Conservation (phyloP, 164 flowering plant species). For the Sedum album region DNA sequence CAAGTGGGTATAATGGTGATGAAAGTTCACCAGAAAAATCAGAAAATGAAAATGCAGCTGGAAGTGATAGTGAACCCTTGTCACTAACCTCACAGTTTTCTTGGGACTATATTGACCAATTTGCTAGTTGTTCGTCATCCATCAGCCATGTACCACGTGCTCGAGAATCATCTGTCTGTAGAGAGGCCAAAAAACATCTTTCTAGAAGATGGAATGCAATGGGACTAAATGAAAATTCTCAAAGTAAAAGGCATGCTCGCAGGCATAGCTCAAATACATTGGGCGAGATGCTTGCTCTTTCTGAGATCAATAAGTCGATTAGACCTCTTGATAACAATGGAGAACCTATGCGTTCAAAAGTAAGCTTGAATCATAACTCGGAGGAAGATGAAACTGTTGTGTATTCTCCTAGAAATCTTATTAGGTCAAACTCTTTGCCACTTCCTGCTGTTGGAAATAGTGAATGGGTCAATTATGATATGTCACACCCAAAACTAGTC, state of each 20-base stretch:
- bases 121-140: slow-evolving; percentile 60
- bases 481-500: slow-evolving; percentile 25
- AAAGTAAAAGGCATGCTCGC: slow-evolving; percentile 47
- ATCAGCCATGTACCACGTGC: slow-evolving; percentile 72
- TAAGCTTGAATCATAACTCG: slow-evolving; percentile 21
- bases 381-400: slow-evolving; percentile 24
- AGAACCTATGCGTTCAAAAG: slow-evolving; percentile 26
- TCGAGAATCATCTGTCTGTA: slow-evolving; percentile 86
- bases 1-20: slow-evolving; percentile 81
- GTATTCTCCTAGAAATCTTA: slow-evolving; percentile 46
- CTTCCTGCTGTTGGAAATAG: slow-evolving; percentile 48
- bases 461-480: slow-evolving; percentile 32
- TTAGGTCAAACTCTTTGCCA: slow-evolving; percentile 82
- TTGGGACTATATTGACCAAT: slow-evolving; percentile 66
- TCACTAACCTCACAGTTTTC: slow-evolving; percentile 75
- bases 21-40: slow-evolving; percentile 76
- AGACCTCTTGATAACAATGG: slow-evolving; percentile 28
- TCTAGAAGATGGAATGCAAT: slow-evolving; percentile 96
- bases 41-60: slow-evolving; percentile 52
- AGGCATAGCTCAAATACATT: slow-evolving; percentile 73
- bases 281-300: slow-evolving; percentile 96
- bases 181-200: slow-evolving; percentile 94
- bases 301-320: slow-evolving; percentile 42
- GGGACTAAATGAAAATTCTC: slow-evolving; percentile 48
- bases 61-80: slow-evolving; percentile 69